A percentile compares a stretch with the other conserved stretches of the same genome.
phyloP scores from a whole-genome alignment of 805 yeast genomes.

The Metschnikowia baotianmanensis region DNA sequence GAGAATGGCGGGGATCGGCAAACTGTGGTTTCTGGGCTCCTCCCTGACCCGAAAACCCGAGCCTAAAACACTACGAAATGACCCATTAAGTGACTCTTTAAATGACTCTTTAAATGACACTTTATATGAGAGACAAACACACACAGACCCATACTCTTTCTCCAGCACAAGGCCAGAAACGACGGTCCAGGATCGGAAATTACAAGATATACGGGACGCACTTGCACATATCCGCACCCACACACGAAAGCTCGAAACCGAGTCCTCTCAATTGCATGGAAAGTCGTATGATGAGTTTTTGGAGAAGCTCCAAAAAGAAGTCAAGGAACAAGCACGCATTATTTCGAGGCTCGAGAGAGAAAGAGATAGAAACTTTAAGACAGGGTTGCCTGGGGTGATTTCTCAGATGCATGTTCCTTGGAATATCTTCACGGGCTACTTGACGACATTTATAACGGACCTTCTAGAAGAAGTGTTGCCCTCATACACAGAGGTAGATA shows the following conservation, averaged over 20 bases:
- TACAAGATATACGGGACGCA: constrained; percentile 1
- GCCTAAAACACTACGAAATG: too few species aligned
- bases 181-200: background rate
- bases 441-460: constrained; percentile 3
- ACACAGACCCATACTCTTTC: background rate
- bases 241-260: background rate
- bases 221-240: constrained; percentile 3
- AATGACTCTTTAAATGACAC: too few species aligned
- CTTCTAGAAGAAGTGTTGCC: constrained; percentile 5
- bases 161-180: background rate
- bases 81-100: too few species aligned
- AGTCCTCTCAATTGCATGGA: background rate
- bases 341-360: constrained; percentile 8
- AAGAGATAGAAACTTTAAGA: background rate
- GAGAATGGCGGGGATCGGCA: background rate
- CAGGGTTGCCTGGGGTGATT: constrained; percentile 1
- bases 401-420: constrained; percentile 4
- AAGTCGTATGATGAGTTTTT: background rate
- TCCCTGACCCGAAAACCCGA: background rate
- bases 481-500: background rate
- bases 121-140: too few species aligned
- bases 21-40: background rate
- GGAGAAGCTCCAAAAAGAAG: constrained; percentile 3
- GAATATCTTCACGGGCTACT: constrained; percentile 3
- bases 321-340: constrained; percentile 6